Evolutionary conservation across 805 yeast species (phyloP), one percentile per base, ranked within the genome.

Genomic region (Kuraishia borneana): DNA sequence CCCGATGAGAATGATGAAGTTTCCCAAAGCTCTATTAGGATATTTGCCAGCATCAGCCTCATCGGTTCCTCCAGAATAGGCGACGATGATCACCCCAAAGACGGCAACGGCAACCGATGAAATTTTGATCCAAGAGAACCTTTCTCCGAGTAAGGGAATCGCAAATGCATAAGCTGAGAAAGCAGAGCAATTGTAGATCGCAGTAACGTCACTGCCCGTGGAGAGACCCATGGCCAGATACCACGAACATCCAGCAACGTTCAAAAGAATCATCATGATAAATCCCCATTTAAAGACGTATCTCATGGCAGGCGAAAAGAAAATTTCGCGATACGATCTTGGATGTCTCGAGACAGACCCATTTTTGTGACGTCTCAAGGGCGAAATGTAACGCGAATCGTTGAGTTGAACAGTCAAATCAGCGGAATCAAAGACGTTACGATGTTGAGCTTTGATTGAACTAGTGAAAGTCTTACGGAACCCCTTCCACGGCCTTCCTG

Each of bases 151-250:
- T 16, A 85, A 54, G 1, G 87, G 83, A 19, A 85, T 76, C 3
- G 94, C 84, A 55, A 85, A 84, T 12, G 83, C 70, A 48, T 85
- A 78, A 0, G 95, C 95, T 3, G 88, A 79, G 52, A 85, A 85
- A 0, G 95, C 94, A 12, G 89, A 78, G 51, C 92, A 83, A 58
- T 85, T 84, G 58, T 84, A 85, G 39, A 84, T 84, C 3, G 95
- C 95, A 2, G 95, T 85, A 25, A 85, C 80, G 47, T 85, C 95
- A 3, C 84, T 67, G 0, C 94, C 84, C 20, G 87, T 80, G 1
- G 94, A 76, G 48, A 82, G 56, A 21, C 76, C 65, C 75, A 85
- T 83, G 8, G 95, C 81, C 13, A 82, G 68, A 50, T 83, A 85
- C 95, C 95, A 84, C 2, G 94, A 73, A 14, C 71, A 61, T 2